A percentile compares a stretch with the other conserved stretches of the same genome.
phyloP scores from a whole-genome alignment of 2,329 filamentous ascomycete genomes.

The Orbilia quercus region DNA sequence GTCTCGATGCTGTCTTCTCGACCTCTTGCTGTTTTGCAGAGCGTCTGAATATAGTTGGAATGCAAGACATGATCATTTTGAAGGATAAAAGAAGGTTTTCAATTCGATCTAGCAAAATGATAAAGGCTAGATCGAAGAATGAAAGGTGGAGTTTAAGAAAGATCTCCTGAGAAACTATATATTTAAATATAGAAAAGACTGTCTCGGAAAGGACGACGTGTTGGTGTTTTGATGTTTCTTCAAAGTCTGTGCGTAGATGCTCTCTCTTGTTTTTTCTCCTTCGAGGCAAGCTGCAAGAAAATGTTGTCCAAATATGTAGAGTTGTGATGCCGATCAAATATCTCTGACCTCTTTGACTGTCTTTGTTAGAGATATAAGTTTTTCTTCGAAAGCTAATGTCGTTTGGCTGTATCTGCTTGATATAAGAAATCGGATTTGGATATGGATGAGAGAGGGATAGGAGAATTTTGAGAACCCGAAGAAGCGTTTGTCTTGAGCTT shows the following conservation, averaged over 20 bases:
- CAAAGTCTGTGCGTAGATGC: slow-evolving; percentile 20
- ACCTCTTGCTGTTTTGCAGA: slow-evolving; percentile 38
- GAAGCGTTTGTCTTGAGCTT: slow-evolving; percentile 33
- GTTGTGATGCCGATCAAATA: slow-evolving; percentile 10
- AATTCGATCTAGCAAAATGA: not conserved
- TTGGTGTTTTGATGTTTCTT: slow-evolving; percentile 4
- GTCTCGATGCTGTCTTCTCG: slow-evolving; percentile 44
- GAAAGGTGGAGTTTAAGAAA: slow-evolving; percentile 15
- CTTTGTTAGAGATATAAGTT: slow-evolving; percentile 1
- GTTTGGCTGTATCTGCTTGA: slow-evolving; percentile 1
- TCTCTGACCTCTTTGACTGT: slow-evolving; percentile 6
- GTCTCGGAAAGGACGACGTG: slow-evolving; percentile 12
- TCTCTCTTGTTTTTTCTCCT: slow-evolving; percentile 1
- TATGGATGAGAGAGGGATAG: slow-evolving; percentile 19
- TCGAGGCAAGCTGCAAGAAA: slow-evolving; percentile 4
- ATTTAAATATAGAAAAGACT: slow-evolving; percentile 8
- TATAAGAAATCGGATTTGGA: slow-evolving; percentile 17
- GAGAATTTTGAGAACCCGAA: slow-evolving; percentile 29
- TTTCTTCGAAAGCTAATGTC: slow-evolving; percentile 13
- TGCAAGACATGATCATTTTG: slow-evolving; percentile 54
- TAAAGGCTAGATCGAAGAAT: slow-evolving; percentile 12
- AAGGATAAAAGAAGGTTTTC: slow-evolving; percentile 18
- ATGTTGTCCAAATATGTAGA: slow-evolving; percentile 9
- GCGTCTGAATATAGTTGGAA: slow-evolving; percentile 53
- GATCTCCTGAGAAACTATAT: slow-evolving; percentile 3